Conservation (phyloP, 2,329 filamentous ascomycete genomes). For the Fusarium sp. region DNA sequence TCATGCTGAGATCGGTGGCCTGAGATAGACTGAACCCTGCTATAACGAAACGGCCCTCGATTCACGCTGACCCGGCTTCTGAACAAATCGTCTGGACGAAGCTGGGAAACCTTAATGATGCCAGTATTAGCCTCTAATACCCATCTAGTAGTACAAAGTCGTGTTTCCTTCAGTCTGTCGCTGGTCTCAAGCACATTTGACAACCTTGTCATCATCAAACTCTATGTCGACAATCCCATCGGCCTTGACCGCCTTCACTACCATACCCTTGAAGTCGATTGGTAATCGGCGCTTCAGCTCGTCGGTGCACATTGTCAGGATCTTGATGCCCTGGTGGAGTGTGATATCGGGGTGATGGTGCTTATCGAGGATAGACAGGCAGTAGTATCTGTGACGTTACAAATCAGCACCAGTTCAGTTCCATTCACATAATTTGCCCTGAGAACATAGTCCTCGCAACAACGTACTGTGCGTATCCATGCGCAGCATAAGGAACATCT, state of each 20-base stretch:
- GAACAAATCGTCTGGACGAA: not conserved
- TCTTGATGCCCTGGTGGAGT: conserved; percentile 88
- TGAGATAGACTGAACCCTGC: not conserved
- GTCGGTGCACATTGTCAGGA: conserved; percentile 93
- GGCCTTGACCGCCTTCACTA: conserved; percentile 93
- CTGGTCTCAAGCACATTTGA: conserved; percentile 63
- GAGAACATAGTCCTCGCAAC: not conserved
- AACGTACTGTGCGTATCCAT: conserved; percentile 94
- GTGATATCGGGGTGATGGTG: conserved; percentile 96
- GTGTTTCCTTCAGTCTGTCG: conserved; percentile 35
- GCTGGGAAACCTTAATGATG: conserved; percentile 37
- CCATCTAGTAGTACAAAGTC: conserved; percentile 51
- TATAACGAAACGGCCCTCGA: not conserved
- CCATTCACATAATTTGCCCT: not conserved
- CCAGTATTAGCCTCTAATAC: conserved; percentile 37
- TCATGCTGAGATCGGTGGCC: not conserved
- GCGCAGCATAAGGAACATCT: conserved; percentile 91
- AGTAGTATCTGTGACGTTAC: conserved; percentile 79
- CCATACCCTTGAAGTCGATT: conserved; percentile 98
- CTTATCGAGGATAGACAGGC: conserved; percentile 96
- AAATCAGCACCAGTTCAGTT: conserved; percentile 33
- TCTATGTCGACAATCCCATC: conserved; percentile 88
- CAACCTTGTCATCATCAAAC: conserved; percentile 82
- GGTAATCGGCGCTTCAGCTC: conserved; percentile 96
- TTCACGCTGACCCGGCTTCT: not conserved